Conservation (phyloP, 805 yeast species). For the Allodekkera sacchari region DNA sequence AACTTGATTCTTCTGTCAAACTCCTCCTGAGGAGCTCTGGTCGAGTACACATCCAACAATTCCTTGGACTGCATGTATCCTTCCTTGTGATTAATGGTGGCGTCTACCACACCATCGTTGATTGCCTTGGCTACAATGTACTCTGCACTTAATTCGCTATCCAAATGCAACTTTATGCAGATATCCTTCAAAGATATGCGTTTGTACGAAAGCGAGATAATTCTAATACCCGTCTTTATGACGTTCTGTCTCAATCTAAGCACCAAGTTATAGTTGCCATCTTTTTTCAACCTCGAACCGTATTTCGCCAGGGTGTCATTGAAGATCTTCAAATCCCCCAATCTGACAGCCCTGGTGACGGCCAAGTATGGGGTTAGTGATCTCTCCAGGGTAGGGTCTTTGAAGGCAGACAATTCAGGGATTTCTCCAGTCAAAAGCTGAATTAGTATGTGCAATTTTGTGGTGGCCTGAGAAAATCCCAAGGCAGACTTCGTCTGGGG, state of each 20-base stretch:
- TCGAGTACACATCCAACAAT: constrained; percentile 76
- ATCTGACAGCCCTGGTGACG: constrained; percentile 83
- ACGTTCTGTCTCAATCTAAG: constrained; percentile 91
- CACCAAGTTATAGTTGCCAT: constrained; percentile 77
- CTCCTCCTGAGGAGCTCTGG: constrained; percentile 76
- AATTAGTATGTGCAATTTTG: constrained; percentile 79
- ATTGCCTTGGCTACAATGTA: constrained; percentile 95
- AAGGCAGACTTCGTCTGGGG: constrained; percentile 81
- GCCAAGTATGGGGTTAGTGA: constrained; percentile 75
- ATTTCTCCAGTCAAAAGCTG: constrained; percentile 95
- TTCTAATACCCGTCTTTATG: constrained; percentile 94
- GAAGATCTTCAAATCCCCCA: constrained; percentile 82
- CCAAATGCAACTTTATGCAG: constrained; percentile 84
- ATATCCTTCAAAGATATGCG: constrained; percentile 88
- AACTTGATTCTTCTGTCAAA: constrained; percentile 92
- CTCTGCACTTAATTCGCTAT: constrained; percentile 92
- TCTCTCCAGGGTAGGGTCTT: constrained; percentile 49
- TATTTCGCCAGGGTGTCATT: constrained; percentile 59
- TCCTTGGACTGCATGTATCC: constrained; percentile 92
- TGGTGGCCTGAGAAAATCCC: constrained; percentile 86
- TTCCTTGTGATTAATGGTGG: constrained; percentile 79
- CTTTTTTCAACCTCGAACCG: constrained; percentile 55
- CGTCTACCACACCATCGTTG: constrained; percentile 95
- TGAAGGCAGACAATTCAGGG: constrained; percentile 80
- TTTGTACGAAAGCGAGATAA: constrained; percentile 84